Base-by-base conservation (phyloP, 441 rosid species). In the Brassica balearica region DNA sequence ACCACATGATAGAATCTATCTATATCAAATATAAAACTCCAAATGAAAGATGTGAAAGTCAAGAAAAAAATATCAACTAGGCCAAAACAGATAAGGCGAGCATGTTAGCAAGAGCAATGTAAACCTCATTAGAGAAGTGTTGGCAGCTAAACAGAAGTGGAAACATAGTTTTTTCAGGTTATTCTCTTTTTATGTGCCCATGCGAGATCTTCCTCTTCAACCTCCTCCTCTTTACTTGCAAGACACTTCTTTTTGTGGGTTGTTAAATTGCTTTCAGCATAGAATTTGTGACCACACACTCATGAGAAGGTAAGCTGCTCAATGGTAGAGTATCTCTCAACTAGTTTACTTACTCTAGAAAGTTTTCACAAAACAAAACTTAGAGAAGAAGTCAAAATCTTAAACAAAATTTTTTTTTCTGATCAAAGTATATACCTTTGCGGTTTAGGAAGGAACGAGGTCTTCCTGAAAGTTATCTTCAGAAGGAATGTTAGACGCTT, bases 91-190 rank as follows among this genome's bases (percentile, higher is more conserved):
- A 89, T 55, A 93, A 84, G 68, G 90, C 86, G 41, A 96, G 93
- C 91, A 94, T 92, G 73, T 96, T 96, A 46, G 94, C 82, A 74
- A 96, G 97, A 73, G 98, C 98, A 63, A 87, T 79, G 87, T 90
- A 97, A 77, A 96, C 95, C 81, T 94, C 99, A 56, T 68, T 86
- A 4, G 98, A 96, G 15, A 98, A 98, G n/a, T 96, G 99, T 73
- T 96, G 97, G 59, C 98, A 90, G 81, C 92, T 82, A 82, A 92
- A 87, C 22, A 96, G 87, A 55, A 96, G 90, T 0, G 98, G 95
- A 59, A 96, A 92, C 85, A 94, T 5, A 4, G 6, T 29, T 29
- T 29, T 29, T 29, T 4, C 34, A 29, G 6, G 5, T 29, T 29
- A 38, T 41, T 41, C n/a, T 41, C 48, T 41, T 10, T 41, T 41